Base-by-base conservation (phyloP, 495 filamentous ascomycete genomes). In the Hypoxylon lienhwacheense region DNA sequence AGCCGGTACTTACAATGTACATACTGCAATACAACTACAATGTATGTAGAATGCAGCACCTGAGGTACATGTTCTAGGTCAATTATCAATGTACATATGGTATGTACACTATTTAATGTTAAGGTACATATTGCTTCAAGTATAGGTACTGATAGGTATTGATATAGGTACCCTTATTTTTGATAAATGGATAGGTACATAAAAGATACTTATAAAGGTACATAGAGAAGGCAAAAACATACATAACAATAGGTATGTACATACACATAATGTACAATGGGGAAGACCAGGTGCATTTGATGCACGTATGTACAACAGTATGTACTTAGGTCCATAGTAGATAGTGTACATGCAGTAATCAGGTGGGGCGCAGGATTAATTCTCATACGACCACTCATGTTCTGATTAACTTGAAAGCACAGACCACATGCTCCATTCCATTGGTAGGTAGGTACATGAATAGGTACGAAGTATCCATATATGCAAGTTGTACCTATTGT, bases 331-430 rank as follows among this genome's bases (percentile, higher is more conserved):
- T 53, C 44, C 28, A 1, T 29, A 12, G n/a, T 20, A n/a, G n/a
- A n/a, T 32, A 19, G 7, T 3, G 15, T 26, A 44, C 37, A 14
- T 43, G 44, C 35, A 11, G 24, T 15, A 24, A n/a, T n/a, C n/a
- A 32, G 24, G 49, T 60, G 55, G 55, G 47, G 47, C 55, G 11
- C 15, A 47, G 28, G 33, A 58, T 61, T 61, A 61, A 47, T 41
- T 55, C 58, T 61, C 52, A 61, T 54, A 55, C 47, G 52, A 56
- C 44, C 21, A 51, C 20, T 14, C 39, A 12, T 52, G 41, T 34
- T 45, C 52, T 47, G 29, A 55, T 61, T 61, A 61, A 61, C 58
- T n/a, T n/a, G n/a, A n/a, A 61, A 25, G 51, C 58, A 56, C 58
- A 32, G 58, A 29, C 52, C 58, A 61, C 35, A 7, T 12, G 0